Conservation (phyloP, 2,329 filamentous ascomycete genomes). For the Cyanodermella asteris region DNA sequence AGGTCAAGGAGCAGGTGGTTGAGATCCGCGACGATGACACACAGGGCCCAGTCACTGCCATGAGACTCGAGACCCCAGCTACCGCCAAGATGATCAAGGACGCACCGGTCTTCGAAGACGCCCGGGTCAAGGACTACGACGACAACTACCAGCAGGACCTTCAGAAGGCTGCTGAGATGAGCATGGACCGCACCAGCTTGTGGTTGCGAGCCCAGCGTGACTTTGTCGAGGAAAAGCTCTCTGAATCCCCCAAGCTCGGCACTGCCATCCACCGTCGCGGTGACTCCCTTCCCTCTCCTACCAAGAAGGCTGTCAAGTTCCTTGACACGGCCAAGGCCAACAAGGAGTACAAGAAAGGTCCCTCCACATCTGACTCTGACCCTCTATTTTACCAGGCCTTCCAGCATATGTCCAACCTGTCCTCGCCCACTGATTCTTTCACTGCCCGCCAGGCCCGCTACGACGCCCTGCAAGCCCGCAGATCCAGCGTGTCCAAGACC, state of each 20-base stretch:
- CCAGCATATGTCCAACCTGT: slow-evolving; percentile 46
- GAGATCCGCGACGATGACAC: slow-evolving; percentile 26
- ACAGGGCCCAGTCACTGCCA: slow-evolving; percentile 6
- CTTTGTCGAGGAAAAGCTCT: slow-evolving; percentile 31
- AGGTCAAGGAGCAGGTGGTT: slow-evolving; percentile 48
- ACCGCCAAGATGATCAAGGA: slow-evolving; percentile 10
- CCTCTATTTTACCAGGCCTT: slow-evolving; percentile 80
- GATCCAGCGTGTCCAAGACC: slow-evolving; percentile 47
- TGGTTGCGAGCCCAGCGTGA: slow-evolving; percentile 70
- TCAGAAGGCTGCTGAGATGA: slow-evolving; percentile 45
- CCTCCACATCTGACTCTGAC: slow-evolving; percentile 36
- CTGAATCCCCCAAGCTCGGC: slow-evolving; percentile 2
- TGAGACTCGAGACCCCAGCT: slow-evolving; percentile 11
- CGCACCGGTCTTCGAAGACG: slow-evolving; percentile 33
- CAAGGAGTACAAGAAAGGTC: slow-evolving; percentile 24
- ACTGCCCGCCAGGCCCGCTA: slow-evolving; percentile 68
- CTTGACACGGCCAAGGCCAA: slow-evolving; percentile 22
- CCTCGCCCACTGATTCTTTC: slow-evolving; percentile 52
- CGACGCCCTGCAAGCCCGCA: slow-evolving; percentile 67
- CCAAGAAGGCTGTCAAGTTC: slow-evolving; percentile 60
- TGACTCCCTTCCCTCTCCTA: slow-evolving; percentile 16
- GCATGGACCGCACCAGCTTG: slow-evolving; percentile 61
- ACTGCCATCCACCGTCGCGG: slow-evolving; percentile 9
- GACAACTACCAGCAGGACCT: slow-evolving; percentile 55
- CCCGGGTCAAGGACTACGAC: slow-evolving; percentile 49